Evolutionary conservation across 495 filamentous ascomycete species (phyloP).

Genomic region (Pseudevernia furfuracea): DNA sequence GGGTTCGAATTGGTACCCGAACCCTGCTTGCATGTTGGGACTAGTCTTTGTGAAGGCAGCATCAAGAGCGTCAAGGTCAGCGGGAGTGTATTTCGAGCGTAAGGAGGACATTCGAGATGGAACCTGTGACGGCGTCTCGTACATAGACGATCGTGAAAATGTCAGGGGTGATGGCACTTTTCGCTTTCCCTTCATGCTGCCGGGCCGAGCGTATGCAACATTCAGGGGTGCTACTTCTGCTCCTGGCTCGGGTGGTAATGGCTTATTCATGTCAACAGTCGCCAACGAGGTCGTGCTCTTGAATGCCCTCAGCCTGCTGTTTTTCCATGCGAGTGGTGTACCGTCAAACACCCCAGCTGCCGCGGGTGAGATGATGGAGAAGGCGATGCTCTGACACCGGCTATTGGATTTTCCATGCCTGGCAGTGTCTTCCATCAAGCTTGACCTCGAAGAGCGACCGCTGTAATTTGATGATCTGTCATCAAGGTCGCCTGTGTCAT

Average conservation of each 20-base stretch:
- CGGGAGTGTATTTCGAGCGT: constrained; percentile 30
- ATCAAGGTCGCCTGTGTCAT: constrained; percentile 27
- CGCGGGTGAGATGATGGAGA: constrained; percentile 35
- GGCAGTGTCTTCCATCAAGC: constrained; percentile 24
- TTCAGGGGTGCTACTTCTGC: constrained; percentile 29
- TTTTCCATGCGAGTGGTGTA: constrained; percentile 20
- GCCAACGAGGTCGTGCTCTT: constrained; percentile 22
- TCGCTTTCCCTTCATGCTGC: constrained; percentile 25
- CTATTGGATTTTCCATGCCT: constrained; percentile 1
- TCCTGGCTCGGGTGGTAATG: constrained; percentile 41
- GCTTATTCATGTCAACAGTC: constrained; percentile 35
- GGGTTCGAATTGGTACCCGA: constrained; percentile 15
- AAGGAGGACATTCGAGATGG: constrained; percentile 25
- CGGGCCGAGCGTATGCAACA: constrained; percentile 22
- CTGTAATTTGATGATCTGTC: constrained; percentile 29
- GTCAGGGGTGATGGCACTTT: constrained; percentile 26
- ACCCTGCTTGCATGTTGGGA: constrained; percentile 18
- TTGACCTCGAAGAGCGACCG: constrained; percentile 28
- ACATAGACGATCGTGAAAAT: constrained; percentile 21
- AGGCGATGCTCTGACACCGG: constrained; percentile 26
- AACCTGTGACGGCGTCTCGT: constrained; percentile 14
- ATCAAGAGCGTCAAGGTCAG: constrained; percentile 31
- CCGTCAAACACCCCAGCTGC: constrained; percentile 40
- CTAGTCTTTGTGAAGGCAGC: constrained; percentile 29
- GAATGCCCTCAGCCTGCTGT: constrained; percentile 14